Evolutionary conservation across 2,329 filamentous ascomycete species (phyloP), one percentile per base, ranked within the genome.

Genomic region (Fusarium odoratissimum): DNA sequence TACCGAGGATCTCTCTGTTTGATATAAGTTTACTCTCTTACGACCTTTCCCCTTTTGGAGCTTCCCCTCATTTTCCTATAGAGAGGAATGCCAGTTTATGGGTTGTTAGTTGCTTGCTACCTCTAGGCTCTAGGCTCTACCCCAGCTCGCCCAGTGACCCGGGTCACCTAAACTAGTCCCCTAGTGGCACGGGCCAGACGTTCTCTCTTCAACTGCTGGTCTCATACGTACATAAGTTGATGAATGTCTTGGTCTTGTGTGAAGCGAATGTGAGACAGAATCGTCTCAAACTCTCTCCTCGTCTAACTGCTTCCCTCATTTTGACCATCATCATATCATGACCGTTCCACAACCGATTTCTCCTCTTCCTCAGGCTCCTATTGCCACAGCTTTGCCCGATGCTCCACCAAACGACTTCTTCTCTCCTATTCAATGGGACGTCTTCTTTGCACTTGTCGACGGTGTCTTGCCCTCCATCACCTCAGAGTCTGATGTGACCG

Each of bases 381-480:
- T 71, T 45, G 52, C 69, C 58, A 75, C 75, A 46, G 60, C 69
- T 57, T 64, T 82, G 49, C 80, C 80, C 13, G 66, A 74, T 6
- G 60, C 65, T 49, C 81, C 80, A 33, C 42, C 77, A 38, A 46
- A 61, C 45, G 75, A 80, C 67, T 86, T 84, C 76, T 85, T 87
- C 75, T 82, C 79, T 44, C 80, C 83, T 54, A 78, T 81, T 23
- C 86, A 90, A 80, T 91, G 89, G 89, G 78, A 83, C 42, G 85
- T 86, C 5, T 76, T 91, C 45, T 83, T 86, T 72, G 83, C 88
- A 5, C 80, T 91, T 11, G 79, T 90, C 44, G 89, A 91, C 71
- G 87, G 86, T n/a, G 80, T 89, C 23, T 81, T 93, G 37, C 91
- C 91, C 5, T 86, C 90, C 25, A 84, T 93, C 68, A 84, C 83